Base-by-base conservation (phyloP, 768 basidiomycete species). In the Pholiota conissans region DNA sequence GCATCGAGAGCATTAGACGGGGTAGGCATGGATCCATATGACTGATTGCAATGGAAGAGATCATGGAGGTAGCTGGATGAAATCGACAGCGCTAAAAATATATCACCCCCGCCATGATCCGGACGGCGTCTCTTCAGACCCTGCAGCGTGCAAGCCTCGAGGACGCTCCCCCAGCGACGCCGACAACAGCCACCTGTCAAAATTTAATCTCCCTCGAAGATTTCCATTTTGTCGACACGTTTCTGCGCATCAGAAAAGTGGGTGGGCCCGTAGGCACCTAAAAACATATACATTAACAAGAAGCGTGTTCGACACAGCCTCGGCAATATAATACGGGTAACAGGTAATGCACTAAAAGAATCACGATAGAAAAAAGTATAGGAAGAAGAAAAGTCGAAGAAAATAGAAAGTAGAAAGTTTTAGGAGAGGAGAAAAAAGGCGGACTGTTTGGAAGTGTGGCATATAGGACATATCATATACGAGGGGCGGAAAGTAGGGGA, bases 261-360 rank as follows among this genome's bases (percentile, higher is more conserved):
- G 39, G 42, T 45, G 22, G 42, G 42, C 42, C 42, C 42, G 42
- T 45, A 45, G 42, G 42, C 42, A 45, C 42, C n/a, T 37, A 22
- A 40, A 56, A 16, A n/a, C n/a, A 60, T 34, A 62, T 63, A 60
- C 58, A 63, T 60, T 66, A 66, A 56, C 59, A 54, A 55, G 65
- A 65, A 63, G 65, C 62, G 60, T 62, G 61, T 58, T 61, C 60
- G 53, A 65, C 62, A 61, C 62, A 55, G 52, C 62, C 60, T 57
- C 52, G 52, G 37, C 49, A 61, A 40, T 66, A 63, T 34, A 53
- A 54, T 58, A 62, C 20, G 28, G 45, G 53, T 53, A 39, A 56
- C 57, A 56, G 26, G 13, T 30, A 57, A 27, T 53, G 53, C 34
- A 45, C 42, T 24, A 45, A n/a, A 45, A 45, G 20, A 29, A 51